Conservation (phyloP, 257 asterid genomes). For the Apocynum venetum region DNA sequence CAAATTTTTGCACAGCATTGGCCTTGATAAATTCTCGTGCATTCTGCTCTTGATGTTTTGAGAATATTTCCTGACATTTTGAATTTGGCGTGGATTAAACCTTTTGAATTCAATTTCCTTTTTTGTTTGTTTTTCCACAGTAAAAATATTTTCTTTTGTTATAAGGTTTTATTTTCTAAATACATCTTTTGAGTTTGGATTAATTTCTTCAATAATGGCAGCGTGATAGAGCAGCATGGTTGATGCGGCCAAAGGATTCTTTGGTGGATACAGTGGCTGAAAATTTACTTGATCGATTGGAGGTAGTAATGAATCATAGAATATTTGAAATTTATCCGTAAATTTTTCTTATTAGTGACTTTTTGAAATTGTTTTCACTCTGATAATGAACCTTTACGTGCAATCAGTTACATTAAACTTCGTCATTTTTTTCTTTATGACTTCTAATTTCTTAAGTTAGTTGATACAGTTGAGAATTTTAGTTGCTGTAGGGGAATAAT, state of each 20-base stretch:
- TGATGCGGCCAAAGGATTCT: constrained; percentile 66
- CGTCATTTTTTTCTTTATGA: neutral
- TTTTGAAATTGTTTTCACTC: neutral
- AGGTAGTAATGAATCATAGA: constrained; percentile 34
- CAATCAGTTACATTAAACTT: neutral
- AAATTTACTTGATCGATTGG: constrained; percentile 81
- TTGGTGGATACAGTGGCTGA: constrained; percentile 82
- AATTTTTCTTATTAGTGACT: neutral
- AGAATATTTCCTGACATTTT: neutral
- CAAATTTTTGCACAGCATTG: neutral
- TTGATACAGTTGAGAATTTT: neutral
- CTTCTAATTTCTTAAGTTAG: neutral
- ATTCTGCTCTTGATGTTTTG: neutral
- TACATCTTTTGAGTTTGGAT: neutral
- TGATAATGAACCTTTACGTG: neutral
- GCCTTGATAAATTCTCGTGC: neutral
- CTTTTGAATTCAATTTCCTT: neutral
- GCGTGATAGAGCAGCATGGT: constrained; percentile 98
- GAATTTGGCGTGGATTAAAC: neutral
- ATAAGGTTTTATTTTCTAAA: neutral
- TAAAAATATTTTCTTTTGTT: neutral
- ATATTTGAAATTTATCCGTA: neutral
- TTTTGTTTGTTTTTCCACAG: neutral
- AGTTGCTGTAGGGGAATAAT: neutral
- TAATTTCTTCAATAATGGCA: constrained; percentile 22